These are phyloP conservation scores for Neofusicoccum sp. DNA, from an alignment of 2,329 filamentous ascomycete genomes.

Conservation along the genomic window DNA sequence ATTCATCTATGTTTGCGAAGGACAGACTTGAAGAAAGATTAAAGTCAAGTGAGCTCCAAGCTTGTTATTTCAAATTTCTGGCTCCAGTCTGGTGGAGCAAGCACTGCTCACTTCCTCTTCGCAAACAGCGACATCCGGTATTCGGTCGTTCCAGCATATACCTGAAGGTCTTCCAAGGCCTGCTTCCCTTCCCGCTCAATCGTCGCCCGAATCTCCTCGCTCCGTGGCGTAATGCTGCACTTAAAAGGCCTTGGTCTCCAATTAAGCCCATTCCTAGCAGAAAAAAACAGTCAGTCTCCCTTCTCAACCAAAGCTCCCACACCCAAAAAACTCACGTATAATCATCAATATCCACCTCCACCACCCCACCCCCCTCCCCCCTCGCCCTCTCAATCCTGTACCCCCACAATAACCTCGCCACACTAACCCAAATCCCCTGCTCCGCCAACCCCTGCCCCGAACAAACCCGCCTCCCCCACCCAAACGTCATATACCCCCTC, in stretches of 20 bases:
- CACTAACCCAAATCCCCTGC: slow-evolving; percentile 61
- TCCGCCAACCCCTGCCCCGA: slow-evolving; percentile 63
- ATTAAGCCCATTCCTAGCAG: slow-evolving; percentile 57
- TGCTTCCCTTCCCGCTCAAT: slow-evolving; percentile 57
- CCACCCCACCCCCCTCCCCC: slow-evolving; percentile 46
- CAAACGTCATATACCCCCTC: slow-evolving; percentile 59
- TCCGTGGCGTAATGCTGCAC: slow-evolving; percentile 57
- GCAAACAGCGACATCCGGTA: slow-evolving; percentile 50
- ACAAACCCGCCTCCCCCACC: slow-evolving; percentile 60
- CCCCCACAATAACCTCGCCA: slow-evolving; percentile 60
- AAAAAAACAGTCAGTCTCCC: slow-evolving; percentile 20
- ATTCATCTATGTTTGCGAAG: too few relatives aligned
- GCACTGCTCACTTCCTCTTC: slow-evolving; percentile 49
- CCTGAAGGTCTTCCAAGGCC: slow-evolving; percentile 55
- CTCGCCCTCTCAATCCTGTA: slow-evolving; percentile 53
- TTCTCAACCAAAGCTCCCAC: background rate
- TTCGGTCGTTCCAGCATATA: slow-evolving; percentile 59
- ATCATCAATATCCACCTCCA: slow-evolving; percentile 60
- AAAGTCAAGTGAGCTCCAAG: too few relatives aligned
- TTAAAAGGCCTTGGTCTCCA: slow-evolving; percentile 60
- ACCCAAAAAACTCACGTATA: slow-evolving; percentile 48
- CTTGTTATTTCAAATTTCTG: too few relatives aligned
- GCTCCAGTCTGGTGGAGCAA: too few relatives aligned
- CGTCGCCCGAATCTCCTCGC: slow-evolving; percentile 50
- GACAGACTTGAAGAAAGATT: too few relatives aligned